A percentile compares a stretch with the other conserved stretches of the same genome.
Evolutionary conservation across 176 grass and related monocot species (phyloP).

Genomic region (Triticum turgidum): DNA sequence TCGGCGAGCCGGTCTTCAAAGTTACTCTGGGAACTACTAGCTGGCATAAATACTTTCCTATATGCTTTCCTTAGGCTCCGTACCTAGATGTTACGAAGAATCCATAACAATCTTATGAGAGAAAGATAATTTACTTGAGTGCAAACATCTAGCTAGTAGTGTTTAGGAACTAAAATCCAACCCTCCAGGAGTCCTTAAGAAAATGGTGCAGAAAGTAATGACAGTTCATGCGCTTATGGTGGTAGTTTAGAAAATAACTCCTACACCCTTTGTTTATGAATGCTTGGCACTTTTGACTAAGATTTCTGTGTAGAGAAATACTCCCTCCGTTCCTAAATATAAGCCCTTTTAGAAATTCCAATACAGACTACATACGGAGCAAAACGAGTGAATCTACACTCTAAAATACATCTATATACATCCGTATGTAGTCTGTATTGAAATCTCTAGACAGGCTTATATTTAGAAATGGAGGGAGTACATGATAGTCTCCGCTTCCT

Average conservation of each 20-base stretch:
- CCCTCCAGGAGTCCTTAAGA: neutral
- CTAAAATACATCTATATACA: too few relatives aligned
- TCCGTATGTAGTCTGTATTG: too few relatives aligned
- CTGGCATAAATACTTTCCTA: constrained; percentile 81
- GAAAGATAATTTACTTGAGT: neutral
- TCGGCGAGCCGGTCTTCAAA: constrained; percentile 70
- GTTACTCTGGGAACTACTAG: constrained; percentile 28
- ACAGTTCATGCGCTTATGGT: neutral
- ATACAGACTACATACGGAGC: too few relatives aligned
- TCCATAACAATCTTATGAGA: constrained; percentile 2
- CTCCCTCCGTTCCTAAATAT: too few relatives aligned
- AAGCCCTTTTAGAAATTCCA: too few relatives aligned
- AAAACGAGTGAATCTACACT: too few relatives aligned
- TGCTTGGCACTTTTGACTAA: neutral
- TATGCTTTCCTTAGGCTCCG: constrained; percentile 73
- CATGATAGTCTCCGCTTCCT: neutral
- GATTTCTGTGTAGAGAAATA: neutral
- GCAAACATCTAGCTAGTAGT: constrained; percentile 6
- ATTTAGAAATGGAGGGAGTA: neutral
- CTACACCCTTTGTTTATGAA: neutral
- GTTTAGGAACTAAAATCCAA: constrained; percentile 15
- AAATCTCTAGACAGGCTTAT: too few relatives aligned
- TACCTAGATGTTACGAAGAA: constrained; percentile 46
- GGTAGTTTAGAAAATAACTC: neutral
- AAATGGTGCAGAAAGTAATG: constrained; percentile 3